phyloP scores from a whole-genome alignment of 345 rosid genomes.

The Syzygium oleosum region DNA sequence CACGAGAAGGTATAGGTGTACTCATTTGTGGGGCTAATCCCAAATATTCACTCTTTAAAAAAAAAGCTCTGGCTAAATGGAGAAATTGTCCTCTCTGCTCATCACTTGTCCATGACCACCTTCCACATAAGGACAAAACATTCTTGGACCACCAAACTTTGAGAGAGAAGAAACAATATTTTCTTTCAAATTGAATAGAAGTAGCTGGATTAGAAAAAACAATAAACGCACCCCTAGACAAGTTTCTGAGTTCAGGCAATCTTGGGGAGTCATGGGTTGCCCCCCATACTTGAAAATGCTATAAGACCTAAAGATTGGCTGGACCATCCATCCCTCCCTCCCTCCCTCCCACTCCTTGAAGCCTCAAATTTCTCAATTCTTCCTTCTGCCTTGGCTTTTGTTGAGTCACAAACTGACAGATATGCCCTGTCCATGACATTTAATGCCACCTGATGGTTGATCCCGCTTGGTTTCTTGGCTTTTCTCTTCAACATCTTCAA shows the following conservation, averaged over 20 bases:
- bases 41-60: background rate
- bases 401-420: constrained; percentile 23
- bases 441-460: constrained; percentile 6
- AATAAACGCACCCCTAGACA: background rate
- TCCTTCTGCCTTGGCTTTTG: background rate
- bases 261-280: background rate
- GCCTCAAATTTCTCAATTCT: background rate
- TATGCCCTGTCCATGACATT: constrained; percentile 16
- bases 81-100: background rate
- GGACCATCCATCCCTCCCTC: background rate
- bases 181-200: background rate
- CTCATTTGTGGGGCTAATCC: background rate
- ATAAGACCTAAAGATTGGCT: background rate
- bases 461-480: background rate
- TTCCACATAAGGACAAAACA: background rate
- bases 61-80: background rate
- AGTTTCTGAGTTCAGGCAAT: background rate
- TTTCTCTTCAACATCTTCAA: background rate
- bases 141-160: background rate
- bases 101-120: background rate
- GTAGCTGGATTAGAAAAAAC: background rate
- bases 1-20: background rate
- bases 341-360: background rate
- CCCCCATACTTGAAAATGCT: background rate
- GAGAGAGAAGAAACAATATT: background rate